Evolutionary conservation across 192 early-diverging fungal genomes (phyloP).

Genomic region (Neocallimastix lanati): DNA sequence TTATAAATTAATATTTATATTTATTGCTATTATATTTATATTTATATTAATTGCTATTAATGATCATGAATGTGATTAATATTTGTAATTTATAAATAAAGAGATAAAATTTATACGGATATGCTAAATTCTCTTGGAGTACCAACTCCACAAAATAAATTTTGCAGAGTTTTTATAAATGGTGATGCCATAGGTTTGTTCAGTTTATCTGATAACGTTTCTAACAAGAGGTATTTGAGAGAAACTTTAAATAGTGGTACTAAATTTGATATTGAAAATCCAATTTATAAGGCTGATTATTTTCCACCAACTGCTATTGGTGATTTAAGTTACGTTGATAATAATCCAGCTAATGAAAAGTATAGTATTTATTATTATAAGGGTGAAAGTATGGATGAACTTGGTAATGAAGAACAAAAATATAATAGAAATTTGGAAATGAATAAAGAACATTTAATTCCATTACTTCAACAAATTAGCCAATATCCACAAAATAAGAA

Average conservation of each 20-base stretch:
- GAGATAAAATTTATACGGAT: not conserved
- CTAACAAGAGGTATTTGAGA: not conserved
- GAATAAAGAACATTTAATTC: not conserved
- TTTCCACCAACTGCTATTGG: not conserved
- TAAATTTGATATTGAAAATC: not conserved
- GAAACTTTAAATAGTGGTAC: not conserved
- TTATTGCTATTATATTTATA: too few relatives aligned
- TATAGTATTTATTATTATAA: not conserved
- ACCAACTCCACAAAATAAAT: not conserved
- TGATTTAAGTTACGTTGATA: not conserved
- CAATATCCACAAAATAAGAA: not conserved
- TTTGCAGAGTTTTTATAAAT: not conserved
- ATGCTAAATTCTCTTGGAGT: not conserved
- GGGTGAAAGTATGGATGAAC: not conserved
- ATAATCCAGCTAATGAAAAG: not conserved
- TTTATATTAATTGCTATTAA: too few relatives aligned
- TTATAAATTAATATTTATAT: too few relatives aligned
- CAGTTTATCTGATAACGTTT: not conserved
- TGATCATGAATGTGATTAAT: too few relatives aligned
- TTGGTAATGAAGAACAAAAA: not conserved
- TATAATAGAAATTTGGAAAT: not conserved
- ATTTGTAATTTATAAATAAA: not conserved
- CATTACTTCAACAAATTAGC: not conserved
- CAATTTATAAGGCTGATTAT: not conserved
- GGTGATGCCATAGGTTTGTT: not conserved